phyloP scores from a whole-genome alignment of 202 grass and related monocot genomes.

The Bolboschoenoplectus hybrid region DNA sequence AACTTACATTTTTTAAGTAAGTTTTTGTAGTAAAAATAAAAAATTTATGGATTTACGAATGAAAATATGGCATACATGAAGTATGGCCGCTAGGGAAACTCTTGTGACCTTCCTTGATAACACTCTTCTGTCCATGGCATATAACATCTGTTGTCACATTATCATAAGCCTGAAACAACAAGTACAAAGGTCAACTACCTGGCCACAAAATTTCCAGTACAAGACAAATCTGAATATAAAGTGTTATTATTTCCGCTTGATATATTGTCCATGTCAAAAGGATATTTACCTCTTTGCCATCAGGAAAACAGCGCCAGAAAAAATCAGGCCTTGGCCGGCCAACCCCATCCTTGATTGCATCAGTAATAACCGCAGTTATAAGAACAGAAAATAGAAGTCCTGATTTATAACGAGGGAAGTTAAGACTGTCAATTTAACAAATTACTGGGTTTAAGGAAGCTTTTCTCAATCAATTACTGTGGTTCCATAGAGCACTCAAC shows the following conservation, averaged over 20 bases:
- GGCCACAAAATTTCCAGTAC: background rate
- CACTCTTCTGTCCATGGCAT: conserved; percentile 77
- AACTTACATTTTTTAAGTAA: conserved; percentile 19
- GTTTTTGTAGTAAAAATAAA: conserved; percentile 1
- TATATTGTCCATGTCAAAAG: background rate
- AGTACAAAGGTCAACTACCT: conserved; percentile 16
- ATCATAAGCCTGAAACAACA: conserved; percentile 65
- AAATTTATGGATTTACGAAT: conserved; percentile 9
- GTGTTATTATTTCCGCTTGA: background rate
- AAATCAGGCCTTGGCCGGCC: conserved; percentile 88
- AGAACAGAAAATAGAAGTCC: conserved; percentile 85
- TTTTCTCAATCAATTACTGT: background rate
- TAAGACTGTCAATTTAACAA: background rate
- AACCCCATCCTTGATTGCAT: conserved; percentile 91
- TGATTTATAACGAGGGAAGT: conserved; percentile 36
- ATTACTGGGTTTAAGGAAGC: conserved; percentile 2
- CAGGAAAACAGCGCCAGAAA: conserved; percentile 96
- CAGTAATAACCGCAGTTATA: conserved; percentile 89
- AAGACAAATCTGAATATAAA: conserved; percentile 28
- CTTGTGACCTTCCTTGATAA: conserved; percentile 91
- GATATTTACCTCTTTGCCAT: conserved; percentile 63
- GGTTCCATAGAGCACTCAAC: background rate
- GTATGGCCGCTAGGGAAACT: conserved; percentile 91
- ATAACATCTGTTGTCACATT: conserved; percentile 69
- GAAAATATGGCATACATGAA: conserved; percentile 55